Conservation (phyloP, 768 basidiomycete genomes). For the Ephemerocybe angulata region DNA sequence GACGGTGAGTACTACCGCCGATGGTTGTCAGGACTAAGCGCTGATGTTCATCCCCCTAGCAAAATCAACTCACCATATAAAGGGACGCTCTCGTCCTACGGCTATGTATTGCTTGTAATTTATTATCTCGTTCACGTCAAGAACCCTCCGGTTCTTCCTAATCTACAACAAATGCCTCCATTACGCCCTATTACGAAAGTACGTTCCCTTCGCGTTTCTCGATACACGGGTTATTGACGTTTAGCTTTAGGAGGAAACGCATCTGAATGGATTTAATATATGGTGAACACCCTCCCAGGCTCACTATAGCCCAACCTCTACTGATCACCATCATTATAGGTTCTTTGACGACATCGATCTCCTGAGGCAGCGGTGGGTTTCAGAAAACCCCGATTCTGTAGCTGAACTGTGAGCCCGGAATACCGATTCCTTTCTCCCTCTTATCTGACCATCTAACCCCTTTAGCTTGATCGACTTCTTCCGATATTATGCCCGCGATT, state of each 20-base stretch:
- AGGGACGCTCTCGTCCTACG: constrained; percentile 95
- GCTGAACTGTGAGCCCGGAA: constrained; percentile 76
- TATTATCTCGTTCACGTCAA: constrained; percentile 98
- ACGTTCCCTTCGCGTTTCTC: constrained; percentile 15
- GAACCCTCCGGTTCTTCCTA: constrained; percentile 93
- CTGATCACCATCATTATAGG: constrained; percentile 37
- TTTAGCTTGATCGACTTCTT: constrained; percentile 93
- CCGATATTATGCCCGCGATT: constrained; percentile 92
- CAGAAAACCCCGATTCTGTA: constrained; percentile 87
- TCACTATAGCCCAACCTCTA: neutral
- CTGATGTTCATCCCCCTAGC: constrained; percentile 34
- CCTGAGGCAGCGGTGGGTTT: constrained; percentile 87
- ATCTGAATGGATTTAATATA: constrained; percentile 76
- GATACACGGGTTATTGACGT: constrained; percentile 10
- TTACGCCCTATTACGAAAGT: constrained; percentile 81
- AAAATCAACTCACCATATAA: constrained; percentile 99
- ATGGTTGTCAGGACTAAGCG: neutral
- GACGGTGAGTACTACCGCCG: constrained; percentile 51
- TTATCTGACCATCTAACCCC: constrained; percentile 11
- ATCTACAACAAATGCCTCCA: constrained; percentile 92
- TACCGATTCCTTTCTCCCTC: neutral
- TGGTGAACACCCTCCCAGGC: constrained; percentile 45
- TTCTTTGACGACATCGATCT: constrained; percentile 98
- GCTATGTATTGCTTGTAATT: constrained; percentile 96
- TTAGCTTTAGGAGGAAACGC: constrained; percentile 66